Percentiles rank a stretch among this genome's conserved stretches.
These are phyloP conservation scores for Phoenix roebelenii DNA, from an alignment of 176 grass and related monocot genomes.

Conservation along the genomic window DNA sequence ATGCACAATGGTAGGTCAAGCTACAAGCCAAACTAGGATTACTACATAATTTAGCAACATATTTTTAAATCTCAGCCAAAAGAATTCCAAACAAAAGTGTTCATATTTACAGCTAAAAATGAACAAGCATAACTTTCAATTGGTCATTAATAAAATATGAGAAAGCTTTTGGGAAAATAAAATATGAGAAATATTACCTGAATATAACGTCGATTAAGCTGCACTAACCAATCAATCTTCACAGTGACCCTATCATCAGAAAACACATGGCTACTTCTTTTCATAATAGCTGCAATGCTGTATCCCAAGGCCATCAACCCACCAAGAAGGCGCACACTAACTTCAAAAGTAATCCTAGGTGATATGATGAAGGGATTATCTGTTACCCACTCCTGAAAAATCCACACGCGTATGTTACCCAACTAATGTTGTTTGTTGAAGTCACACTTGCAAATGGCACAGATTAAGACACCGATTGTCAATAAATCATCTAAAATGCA, in stretches of 20 bases:
- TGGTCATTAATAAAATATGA: background rate
- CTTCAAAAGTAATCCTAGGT: constrained; percentile 98
- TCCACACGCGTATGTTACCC: background rate
- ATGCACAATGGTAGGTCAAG: too few relatives aligned
- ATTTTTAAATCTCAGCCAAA: too few relatives aligned
- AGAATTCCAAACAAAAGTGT: too few relatives aligned
- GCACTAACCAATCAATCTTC: constrained; percentile 94
- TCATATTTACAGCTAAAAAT: too few relatives aligned
- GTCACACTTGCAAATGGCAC: too few relatives aligned
- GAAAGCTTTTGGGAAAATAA: constrained; percentile 5
- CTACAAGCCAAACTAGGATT: too few relatives aligned
- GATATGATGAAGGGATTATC: constrained; percentile 98
- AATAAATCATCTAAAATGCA: too few relatives aligned
- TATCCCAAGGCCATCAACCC: constrained; percentile 97
- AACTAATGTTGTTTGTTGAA: too few relatives aligned
- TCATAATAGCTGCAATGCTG: constrained; percentile 90
- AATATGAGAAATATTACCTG: constrained; percentile 40
- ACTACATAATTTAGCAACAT: too few relatives aligned
- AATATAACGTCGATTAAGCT: constrained; percentile 70
- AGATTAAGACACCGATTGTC: too few relatives aligned
- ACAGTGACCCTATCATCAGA: constrained; percentile 77
- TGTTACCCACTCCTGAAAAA: constrained; percentile 76
- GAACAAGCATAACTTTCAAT: background rate
- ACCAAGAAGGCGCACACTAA: constrained; percentile 94
- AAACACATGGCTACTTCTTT: constrained; percentile 77